Evolutionary conservation across 805 yeast species (phyloP).

Genomic region (Candida chauliodis): DNA sequence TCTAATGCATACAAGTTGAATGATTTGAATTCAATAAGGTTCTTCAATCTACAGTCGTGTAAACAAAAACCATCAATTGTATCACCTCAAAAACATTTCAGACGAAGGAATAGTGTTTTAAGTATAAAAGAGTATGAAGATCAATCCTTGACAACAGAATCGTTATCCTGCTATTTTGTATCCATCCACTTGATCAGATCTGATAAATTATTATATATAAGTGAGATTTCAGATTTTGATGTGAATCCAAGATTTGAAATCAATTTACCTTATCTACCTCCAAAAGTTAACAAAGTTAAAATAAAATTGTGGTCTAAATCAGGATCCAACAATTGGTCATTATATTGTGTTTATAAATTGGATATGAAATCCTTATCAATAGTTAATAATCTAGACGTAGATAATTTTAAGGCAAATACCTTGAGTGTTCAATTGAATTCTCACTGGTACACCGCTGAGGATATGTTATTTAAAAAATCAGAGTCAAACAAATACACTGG

Average conservation of each 20-base stretch:
- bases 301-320: constrained; percentile 2
- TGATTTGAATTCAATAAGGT: constrained; percentile 4
- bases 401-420: constrained; percentile 14
- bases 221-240: constrained; percentile 1
- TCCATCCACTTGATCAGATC: constrained; percentile 5
- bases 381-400: constrained; percentile 4
- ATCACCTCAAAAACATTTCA: constrained; percentile 5
- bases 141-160: neutral
- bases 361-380: constrained; percentile 15
- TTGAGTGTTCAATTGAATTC: constrained; percentile 19
- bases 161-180: neutral
- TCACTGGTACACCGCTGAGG: constrained; percentile 17
- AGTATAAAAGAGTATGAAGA: neutral
- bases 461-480: constrained; percentile 1
- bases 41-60: constrained; percentile 5
- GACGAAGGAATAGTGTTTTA: neutral
- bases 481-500: neutral
- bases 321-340: constrained; percentile 15
- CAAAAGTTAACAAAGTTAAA: neutral
- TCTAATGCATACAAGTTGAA: no score
- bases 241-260: constrained; percentile 9
- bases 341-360: constrained; percentile 15
- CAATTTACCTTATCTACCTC: constrained; percentile 6
- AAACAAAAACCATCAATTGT: constrained; percentile 1
- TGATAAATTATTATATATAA: constrained; percentile 8